phyloP scores from a whole-genome alignment of 2,329 filamentous ascomycete species.

The Penicillium sp. region DNA sequence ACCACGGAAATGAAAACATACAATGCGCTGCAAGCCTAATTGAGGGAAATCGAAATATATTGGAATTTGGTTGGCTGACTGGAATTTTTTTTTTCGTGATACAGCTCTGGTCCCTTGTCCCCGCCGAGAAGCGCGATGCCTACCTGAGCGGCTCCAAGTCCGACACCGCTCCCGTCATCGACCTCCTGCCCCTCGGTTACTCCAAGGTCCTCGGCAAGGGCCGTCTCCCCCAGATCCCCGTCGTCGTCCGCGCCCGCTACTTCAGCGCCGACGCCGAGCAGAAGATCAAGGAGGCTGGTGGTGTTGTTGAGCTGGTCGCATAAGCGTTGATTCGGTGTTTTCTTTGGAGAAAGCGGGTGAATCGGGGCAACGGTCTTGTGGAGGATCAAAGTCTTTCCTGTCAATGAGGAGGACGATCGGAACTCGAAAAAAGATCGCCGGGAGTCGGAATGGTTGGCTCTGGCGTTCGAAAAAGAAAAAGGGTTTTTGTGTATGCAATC shows the following conservation, averaged over 20 bases:
- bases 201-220: slow-evolving; percentile 99
- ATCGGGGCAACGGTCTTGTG: slow-evolving; percentile 36
- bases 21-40: not conserved
- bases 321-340: slow-evolving; percentile 55
- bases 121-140: slow-evolving; percentile 87
- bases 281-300: slow-evolving; percentile 98
- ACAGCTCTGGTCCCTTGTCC: slow-evolving; percentile 94
- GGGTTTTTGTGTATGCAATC: slow-evolving; percentile 41
- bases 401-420: slow-evolving; percentile 29
- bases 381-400: slow-evolving; percentile 32
- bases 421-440: slow-evolving; percentile 37
- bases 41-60: not conserved
- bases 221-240: slow-evolving; percentile 86
- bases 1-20: slow-evolving; percentile 3
- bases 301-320: slow-evolving; percentile 93
- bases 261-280: slow-evolving; percentile 95
- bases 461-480: slow-evolving; percentile 39
- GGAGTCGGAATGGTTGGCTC: slow-evolving; percentile 32
- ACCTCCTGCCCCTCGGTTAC: slow-evolving; percentile 96
- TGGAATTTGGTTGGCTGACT: slow-evolving; percentile 20
- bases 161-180: slow-evolving; percentile 95
- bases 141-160: slow-evolving; percentile 81
- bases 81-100: slow-evolving; percentile 11
- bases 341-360: slow-evolving; percentile 33
- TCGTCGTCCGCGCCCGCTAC: slow-evolving; percentile 94